These are phyloP conservation scores for Sphagnum fallax DNA, from an alignment of 228 moss, liverwort and hornwort genomes.

Conservation along the genomic window DNA sequence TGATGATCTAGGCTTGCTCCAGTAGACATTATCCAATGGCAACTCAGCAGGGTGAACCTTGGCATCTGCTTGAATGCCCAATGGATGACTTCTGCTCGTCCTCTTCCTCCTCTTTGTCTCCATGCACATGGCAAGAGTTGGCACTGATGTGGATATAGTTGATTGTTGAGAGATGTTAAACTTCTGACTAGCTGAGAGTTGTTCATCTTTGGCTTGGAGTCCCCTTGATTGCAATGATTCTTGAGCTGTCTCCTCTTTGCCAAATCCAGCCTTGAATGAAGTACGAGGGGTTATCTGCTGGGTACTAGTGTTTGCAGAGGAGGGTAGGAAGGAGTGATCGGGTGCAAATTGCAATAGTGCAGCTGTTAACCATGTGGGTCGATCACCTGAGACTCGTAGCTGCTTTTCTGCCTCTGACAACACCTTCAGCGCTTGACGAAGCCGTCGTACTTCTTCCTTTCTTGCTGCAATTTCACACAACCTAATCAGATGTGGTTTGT, in stretches of 20 bases:
- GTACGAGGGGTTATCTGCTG: conserved; percentile 6
- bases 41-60: conserved; percentile 35
- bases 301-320: conserved; percentile 49
- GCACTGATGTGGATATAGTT: neutral
- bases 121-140: conserved; percentile 2
- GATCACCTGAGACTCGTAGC: conserved; percentile 61
- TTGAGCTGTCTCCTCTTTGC: conserved; percentile 45
- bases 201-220: conserved; percentile 12
- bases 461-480: conserved; percentile 23
- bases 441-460: conserved; percentile 70
- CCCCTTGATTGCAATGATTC: conserved; percentile 9
- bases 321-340: conserved; percentile 77
- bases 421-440: conserved; percentile 71
- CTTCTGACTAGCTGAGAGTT: conserved; percentile 3
- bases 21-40: conserved; percentile 10
- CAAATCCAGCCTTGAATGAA: too few species aligned
- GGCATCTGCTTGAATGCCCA: conserved; percentile 20
- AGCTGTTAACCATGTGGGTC: conserved; percentile 79
- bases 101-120: conserved; percentile 17
- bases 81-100: neutral
- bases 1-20: too few species aligned
- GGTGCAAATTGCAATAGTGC: conserved; percentile 91
- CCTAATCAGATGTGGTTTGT: too few species aligned
- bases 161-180: too few species aligned
- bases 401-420: conserved; percentile 88